Base-by-base conservation (phyloP, 1,284 basidiomycete genomes). In the Ceratobasidium sp. region DNA sequence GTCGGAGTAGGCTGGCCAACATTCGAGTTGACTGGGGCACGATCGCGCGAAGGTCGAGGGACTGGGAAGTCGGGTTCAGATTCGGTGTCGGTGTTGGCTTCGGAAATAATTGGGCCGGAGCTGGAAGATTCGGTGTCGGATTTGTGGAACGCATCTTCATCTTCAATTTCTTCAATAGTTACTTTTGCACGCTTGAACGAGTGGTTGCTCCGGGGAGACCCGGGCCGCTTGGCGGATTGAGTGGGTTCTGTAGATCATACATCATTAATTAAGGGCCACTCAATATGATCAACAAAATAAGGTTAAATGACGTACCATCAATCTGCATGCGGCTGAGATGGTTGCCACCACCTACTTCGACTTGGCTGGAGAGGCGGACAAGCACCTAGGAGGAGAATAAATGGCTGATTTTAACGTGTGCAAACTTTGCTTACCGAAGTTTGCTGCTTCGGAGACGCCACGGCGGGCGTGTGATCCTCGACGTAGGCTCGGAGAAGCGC, bases 371-470 rank as follows among this genome's bases (percentile, higher is more conserved):
- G 25, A 29, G 25, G 25, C 25, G 25, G 25, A 29, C 25, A 29
- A 29, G 25, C 25, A 29, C 25, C 25, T 29, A 29, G 25, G 25
- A 29, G 25, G 25, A 29, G 25, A 29, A 29, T 29, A 29, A 29
- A 29, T 29, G 25, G 25, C 25, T 29, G 25, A 29, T 29, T 29
- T 29, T 29, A 29, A 29, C 25, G 25, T 29, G 25, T 29, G 25
- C 25, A 29, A 29, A 29, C 25, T 29, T 29, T 22, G 25, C 52
- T n/a, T 54, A 54, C 52, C 52, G 19, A 8, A 54, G 52, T 54
- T 54, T 54, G 52, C 52, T 54, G 52, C 52, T 54, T 54, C 52
- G 52, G 52, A 54, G 52, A 6, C n/a, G n/a, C 52, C 52, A 54
- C 19, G 52, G 52, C 5, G 1, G 52, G 52, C 52, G 19, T 54